Evolutionary conservation across 805 yeast species (phyloP), one percentile per base, ranked within the genome.

Genomic region (Candida stauntonica): DNA sequence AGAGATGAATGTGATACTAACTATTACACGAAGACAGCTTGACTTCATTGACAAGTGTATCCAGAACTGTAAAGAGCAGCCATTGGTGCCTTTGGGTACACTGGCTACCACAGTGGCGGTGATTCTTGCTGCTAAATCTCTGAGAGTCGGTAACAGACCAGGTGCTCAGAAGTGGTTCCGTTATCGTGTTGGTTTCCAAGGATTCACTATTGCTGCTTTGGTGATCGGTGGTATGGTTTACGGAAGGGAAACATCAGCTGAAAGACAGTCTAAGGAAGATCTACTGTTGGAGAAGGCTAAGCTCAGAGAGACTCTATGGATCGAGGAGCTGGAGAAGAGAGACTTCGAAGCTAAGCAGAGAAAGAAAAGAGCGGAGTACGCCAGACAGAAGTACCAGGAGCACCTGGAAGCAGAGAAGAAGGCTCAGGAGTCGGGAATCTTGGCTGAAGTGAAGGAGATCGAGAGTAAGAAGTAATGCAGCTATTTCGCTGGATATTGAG

Each of bases 101-200:
- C 55, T 83, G 4, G 76, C 82, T 33, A 89, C 97, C 3, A 74
- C 84, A 7, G 85, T 80, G 3, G 96, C 96, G 0, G 86, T 89
- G 23, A 63, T 73, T 0, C 64, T 88, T 47, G 94, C 96, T 3
- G 88, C 87, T 3, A 72, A 75, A 47, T 84, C 89, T 17, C 68
- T 88, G 45, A 73, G 81, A 50, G 66, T 68, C 21, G 95, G 96
- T 18, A 78, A 86, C 50, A 73, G 79, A 45, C 66, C 68, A 31
- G 77, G 77, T 38, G 94, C 96, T 0, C 95, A 89, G 63, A 73
- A 75, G 34, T 88, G 86, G 77, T 89, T 86, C 68, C 73, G 91
- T 51, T 86, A 87, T 77, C 81, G 97, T 69, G 91, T 89, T 32
- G 93, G 76, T 0, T 71, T 87, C 51, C 97, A 89, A 63, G 86